Evolutionary conservation across 768 basidiomycete genomes (phyloP).

Genomic region (Cystobasidium ongulense): DNA sequence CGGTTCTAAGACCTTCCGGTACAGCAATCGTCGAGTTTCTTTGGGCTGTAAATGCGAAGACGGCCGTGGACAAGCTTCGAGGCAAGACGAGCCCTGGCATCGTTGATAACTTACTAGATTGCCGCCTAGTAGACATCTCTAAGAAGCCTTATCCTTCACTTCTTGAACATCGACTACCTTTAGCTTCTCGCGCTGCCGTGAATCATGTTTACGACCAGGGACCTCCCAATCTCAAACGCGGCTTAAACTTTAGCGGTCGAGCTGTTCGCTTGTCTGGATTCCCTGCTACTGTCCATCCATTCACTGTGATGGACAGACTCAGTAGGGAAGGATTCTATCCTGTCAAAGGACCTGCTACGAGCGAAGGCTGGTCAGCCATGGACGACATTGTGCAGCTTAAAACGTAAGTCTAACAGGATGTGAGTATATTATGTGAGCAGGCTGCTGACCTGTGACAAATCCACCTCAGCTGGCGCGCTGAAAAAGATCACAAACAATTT

Average conservation of each 20-base stretch:
- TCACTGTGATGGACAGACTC: not conserved
- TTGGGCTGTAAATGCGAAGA: not conserved
- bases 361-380: not conserved
- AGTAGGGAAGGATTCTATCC: conserved; percentile 5
- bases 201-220: not conserved
- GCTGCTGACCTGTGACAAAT: not conserved
- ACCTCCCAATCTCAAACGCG: not conserved
- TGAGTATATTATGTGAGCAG: not conserved
- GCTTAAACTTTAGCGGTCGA: not conserved
- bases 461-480: not conserved
- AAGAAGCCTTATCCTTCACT: not conserved
- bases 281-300: not conserved
- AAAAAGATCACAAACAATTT: not conserved
- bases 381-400: not conserved
- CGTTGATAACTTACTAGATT: not conserved
- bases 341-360: not conserved
- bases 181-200: not conserved
- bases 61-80: not conserved
- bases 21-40: not conserved
- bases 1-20: not conserved
- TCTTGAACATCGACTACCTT: not conserved
- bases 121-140: not conserved
- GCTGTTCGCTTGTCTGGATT: conserved; percentile 7
- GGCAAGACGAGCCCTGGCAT: conserved; percentile 3
- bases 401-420: not conserved